phyloP scores from a whole-genome alignment of 345 rosid species.

The Alliaria petiolata region DNA sequence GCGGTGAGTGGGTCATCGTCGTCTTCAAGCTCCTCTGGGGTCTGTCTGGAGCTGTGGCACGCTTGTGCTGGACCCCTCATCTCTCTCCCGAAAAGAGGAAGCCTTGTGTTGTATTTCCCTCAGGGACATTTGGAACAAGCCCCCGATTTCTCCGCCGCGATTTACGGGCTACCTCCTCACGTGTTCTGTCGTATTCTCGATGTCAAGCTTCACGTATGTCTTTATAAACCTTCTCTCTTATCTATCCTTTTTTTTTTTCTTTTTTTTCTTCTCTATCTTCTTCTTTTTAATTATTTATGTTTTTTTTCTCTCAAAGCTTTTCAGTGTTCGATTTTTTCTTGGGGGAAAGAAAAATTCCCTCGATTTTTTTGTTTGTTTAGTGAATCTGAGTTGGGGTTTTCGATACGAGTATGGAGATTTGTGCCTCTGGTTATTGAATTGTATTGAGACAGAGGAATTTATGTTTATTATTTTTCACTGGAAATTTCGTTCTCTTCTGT shows the following conservation, averaged over 20 bases:
- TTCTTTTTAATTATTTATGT: neutral
- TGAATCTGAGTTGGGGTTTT: conserved; percentile 19
- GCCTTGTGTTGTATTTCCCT: conserved; percentile 80
- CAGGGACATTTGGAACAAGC: conserved; percentile 93
- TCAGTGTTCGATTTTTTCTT: neutral
- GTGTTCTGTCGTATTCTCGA: conserved; percentile 89
- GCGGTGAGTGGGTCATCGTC: conserved; percentile 22
- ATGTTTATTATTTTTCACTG: neutral
- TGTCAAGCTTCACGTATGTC: conserved; percentile 83
- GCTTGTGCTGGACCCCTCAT: conserved; percentile 99
- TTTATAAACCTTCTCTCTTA: conserved; percentile 26
- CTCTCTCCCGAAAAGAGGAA: conserved; percentile 81
- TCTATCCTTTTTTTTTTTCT: neutral
- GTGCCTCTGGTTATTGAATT: conserved; percentile 12
- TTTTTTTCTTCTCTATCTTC: too few relatives aligned
- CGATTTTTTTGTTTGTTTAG: neutral
- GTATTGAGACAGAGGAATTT: conserved; percentile 9
- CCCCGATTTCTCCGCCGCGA: conserved; percentile 62
- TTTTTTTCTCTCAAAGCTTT: neutral
- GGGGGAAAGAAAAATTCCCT: neutral
- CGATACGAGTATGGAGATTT: conserved; percentile 22
- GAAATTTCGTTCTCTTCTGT: neutral
- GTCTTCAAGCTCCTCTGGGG: conserved; percentile 42
- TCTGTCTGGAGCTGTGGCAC: conserved; percentile 96
- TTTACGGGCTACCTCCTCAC: conserved; percentile 65